phyloP scores from a whole-genome alignment of 352 stramenopile species.

The Phytopythium cucurbitacearum region DNA sequence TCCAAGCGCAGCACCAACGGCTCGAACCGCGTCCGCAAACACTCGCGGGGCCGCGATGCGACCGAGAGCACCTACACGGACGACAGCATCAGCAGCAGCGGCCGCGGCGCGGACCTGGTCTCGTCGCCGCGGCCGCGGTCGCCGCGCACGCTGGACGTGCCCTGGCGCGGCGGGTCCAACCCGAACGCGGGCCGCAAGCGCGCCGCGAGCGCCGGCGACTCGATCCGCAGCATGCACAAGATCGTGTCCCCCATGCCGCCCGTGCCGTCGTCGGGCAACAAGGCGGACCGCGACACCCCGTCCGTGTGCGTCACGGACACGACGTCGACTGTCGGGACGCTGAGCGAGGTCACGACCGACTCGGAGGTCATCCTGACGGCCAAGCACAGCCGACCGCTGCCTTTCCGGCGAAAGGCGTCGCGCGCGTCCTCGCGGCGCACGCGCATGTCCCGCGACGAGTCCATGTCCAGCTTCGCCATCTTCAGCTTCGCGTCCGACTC shows the following conservation, averaged over 20 bases:
- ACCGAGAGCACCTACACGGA: constrained; percentile 2
- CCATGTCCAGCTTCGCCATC: constrained; percentile 43
- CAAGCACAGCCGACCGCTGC: constrained; percentile 2
- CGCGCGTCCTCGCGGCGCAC: constrained; percentile 15
- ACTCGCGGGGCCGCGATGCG: constrained; percentile 3
- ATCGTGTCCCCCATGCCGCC: constrained; percentile 1
- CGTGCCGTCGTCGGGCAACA: not conserved
- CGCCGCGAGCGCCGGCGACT: constrained; percentile 7
- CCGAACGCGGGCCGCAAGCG: not conserved
- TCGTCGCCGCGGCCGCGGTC: constrained; percentile 1
- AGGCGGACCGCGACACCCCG: constrained; percentile 15
- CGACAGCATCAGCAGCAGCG: constrained; percentile 8
- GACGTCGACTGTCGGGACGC: constrained; percentile 16
- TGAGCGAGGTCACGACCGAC: constrained; percentile 25
- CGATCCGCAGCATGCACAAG: constrained; percentile 5
- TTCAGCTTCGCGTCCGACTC: constrained; percentile 32
- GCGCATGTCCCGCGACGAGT: constrained; percentile 23
- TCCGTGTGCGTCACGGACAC: constrained; percentile 23
- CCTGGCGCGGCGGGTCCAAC: not conserved
- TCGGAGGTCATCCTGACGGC: constrained; percentile 11
- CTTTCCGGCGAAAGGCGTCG: constrained; percentile 11
- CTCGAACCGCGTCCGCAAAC: not conserved
- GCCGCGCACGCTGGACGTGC: constrained; percentile 5
- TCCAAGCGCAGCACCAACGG: constrained; percentile 2
- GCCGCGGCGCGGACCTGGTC: not conserved